These are phyloP conservation scores for Penicillium decumbens DNA, from an alignment of 2,329 filamentous ascomycete genomes.

Conservation along the genomic window DNA sequence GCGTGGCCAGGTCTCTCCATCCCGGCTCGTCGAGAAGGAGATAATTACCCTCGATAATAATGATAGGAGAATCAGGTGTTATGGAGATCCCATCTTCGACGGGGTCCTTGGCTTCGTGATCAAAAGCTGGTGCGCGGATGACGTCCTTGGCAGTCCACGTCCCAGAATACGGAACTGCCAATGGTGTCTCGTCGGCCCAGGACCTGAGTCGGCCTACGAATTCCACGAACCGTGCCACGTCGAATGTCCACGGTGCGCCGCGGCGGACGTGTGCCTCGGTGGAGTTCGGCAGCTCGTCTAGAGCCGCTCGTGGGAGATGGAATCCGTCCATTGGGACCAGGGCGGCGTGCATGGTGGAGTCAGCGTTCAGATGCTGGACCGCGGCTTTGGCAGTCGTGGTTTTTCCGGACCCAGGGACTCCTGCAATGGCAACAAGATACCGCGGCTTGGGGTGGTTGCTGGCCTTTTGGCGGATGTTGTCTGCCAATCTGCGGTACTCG, in stretches of 20 bases:
- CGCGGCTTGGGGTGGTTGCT: slow-evolving; percentile 14
- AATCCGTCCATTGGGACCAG: slow-evolving; percentile 40
- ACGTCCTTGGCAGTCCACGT: slow-evolving; percentile 11
- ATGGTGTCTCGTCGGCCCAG: slow-evolving; percentile 23
- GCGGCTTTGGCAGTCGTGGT: slow-evolving; percentile 31
- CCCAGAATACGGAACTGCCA: slow-evolving; percentile 4
- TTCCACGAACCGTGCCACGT: slow-evolving; percentile 26
- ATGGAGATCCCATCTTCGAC: slow-evolving; percentile 28
- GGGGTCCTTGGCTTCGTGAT: slow-evolving; percentile 37
- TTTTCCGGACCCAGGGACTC: slow-evolving; percentile 34
- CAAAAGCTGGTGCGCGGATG: slow-evolving; percentile 31
- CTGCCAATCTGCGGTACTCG: slow-evolving; percentile 20
- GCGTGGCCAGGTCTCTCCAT: slow-evolving; percentile 32
- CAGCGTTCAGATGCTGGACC: slow-evolving; percentile 24
- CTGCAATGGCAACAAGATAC: slow-evolving; percentile 29
- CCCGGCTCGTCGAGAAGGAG: slow-evolving; percentile 26
- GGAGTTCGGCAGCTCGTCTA: slow-evolving; percentile 32
- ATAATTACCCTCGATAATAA: slow-evolving; percentile 22
- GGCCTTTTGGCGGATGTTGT: slow-evolving; percentile 17
- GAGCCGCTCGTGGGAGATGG: slow-evolving; percentile 28
- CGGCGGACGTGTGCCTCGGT: slow-evolving; percentile 34
- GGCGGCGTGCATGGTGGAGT: slow-evolving; percentile 8
- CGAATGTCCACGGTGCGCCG: slow-evolving; percentile 39
- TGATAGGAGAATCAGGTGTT: slow-evolving; percentile 16
- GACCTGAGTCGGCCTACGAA: slow-evolving; percentile 26